These are phyloP conservation scores for Euphorbia lathyris DNA, from an alignment of 345 rosid genomes.

Conservation along the genomic window DNA sequence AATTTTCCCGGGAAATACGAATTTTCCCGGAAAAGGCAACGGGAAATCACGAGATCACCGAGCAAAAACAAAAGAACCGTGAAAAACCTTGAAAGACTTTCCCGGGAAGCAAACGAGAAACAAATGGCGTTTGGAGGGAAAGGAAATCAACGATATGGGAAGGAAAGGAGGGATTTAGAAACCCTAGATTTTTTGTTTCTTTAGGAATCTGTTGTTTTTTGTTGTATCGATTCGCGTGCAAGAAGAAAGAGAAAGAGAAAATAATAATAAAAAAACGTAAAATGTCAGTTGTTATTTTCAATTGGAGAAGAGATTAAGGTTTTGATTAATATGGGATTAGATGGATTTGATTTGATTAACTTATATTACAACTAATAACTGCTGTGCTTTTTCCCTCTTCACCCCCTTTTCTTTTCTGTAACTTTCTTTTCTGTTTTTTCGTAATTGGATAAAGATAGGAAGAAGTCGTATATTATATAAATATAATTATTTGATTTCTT, in stretches of 20 bases:
- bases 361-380: constrained; percentile 6
- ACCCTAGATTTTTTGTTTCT: constrained; percentile 18
- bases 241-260: background rate
- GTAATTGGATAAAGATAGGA: too few relatives aligned
- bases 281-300: too few relatives aligned
- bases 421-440: background rate
- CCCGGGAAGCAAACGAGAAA: background rate
- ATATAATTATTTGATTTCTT: too few relatives aligned
- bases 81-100: background rate
- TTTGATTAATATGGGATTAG: background rate
- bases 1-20: constrained; percentile 25
- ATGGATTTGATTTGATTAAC: too few relatives aligned
- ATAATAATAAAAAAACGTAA: background rate
- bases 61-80: background rate
- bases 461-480: too few relatives aligned
- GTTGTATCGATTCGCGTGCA: constrained; percentile 16
- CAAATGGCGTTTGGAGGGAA: constrained; percentile 33
- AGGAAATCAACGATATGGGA: constrained; percentile 20
- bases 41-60: constrained; percentile 10
- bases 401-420: background rate
- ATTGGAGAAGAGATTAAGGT: background rate
- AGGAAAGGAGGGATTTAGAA: constrained; percentile 13
- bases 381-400: background rate
- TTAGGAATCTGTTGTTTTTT: background rate
- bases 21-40: constrained; percentile 6